Percentiles rank a stretch among this genome's conserved stretches.
Evolutionary conservation across 1,284 basidiomycete species (phyloP).

Genomic region (Wolfiporia cocos): DNA sequence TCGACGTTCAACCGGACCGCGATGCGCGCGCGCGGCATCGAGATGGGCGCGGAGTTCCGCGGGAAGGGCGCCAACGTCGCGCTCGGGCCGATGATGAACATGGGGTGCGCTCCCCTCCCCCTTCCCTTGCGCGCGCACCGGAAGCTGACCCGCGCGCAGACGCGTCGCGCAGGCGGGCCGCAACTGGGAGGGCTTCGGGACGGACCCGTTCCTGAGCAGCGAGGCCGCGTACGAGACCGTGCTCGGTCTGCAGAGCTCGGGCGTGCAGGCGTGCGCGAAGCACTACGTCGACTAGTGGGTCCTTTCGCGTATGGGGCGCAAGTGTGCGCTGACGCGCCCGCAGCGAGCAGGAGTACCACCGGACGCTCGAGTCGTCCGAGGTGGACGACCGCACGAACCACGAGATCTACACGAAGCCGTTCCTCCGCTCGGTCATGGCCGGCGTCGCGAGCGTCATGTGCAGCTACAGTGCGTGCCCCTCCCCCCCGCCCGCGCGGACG

Average conservation of each 20-base stretch:
- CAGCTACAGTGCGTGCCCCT: conserved; percentile 42
- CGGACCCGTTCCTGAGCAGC: conserved; percentile 70
- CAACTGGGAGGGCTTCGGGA: conserved; percentile 86
- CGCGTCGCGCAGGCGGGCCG: conserved; percentile 62
- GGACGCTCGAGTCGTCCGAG: conserved; percentile 51
- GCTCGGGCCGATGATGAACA: conserved; percentile 64
- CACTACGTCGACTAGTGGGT: conserved; percentile 69
- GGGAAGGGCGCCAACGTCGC: conserved; percentile 78
- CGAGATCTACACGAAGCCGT: conserved; percentile 69
- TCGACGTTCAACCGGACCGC: conserved; percentile 58
- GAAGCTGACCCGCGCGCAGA: neutral
- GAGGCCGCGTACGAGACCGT: conserved; percentile 73
- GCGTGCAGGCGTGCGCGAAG: conserved; percentile 77
- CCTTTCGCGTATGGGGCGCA: neutral
- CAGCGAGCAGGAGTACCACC: conserved; percentile 64
- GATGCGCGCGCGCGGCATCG: conserved; percentile 66
- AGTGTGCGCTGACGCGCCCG: too few species aligned
- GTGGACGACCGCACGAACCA: conserved; percentile 76
- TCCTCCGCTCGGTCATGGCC: conserved; percentile 70
- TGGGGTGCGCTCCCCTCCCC: conserved; percentile 33
- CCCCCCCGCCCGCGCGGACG: too few species aligned
- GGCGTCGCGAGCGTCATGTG: conserved; percentile 79
- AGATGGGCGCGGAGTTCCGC: conserved; percentile 74
- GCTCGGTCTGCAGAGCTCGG: conserved; percentile 64
- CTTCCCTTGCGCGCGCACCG: neutral